phyloP scores from a whole-genome alignment of 306 rosid species.

The Quercus wislizeni region DNA sequence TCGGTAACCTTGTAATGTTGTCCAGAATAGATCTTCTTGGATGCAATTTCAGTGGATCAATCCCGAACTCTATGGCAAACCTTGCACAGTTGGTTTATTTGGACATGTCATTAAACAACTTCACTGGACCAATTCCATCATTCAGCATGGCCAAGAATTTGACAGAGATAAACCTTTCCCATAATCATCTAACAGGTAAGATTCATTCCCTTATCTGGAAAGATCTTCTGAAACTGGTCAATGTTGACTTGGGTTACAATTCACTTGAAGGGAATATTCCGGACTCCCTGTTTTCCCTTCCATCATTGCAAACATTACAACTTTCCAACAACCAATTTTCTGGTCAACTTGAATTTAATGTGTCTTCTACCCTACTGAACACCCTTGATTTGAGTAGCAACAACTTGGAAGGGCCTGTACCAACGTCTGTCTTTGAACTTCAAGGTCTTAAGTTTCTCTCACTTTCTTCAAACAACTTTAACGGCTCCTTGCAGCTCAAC shows the following conservation, averaged over 20 bases:
- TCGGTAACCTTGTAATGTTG: too few relatives aligned
- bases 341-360: slow-evolving; percentile 19
- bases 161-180: slow-evolving; percentile 10
- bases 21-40: too few relatives aligned
- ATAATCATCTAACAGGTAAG: slow-evolving; percentile 12
- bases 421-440: not conserved
- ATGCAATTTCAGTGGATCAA: too few relatives aligned
- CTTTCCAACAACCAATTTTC: slow-evolving; percentile 23
- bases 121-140: too few relatives aligned
- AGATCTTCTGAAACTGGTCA: slow-evolving; percentile 18
- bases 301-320: slow-evolving; percentile 2
- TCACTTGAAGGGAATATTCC: slow-evolving; percentile 30
- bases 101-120: too few relatives aligned
- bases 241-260: slow-evolving; percentile 20
- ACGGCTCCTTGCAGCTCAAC: not conserved
- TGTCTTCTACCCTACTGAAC: not conserved
- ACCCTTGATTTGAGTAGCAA: not conserved
- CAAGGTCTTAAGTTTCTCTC: not conserved
- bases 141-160: slow-evolving; percentile 5
- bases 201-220: slow-evolving; percentile 5
- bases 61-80: too few relatives aligned
- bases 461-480: slow-evolving; percentile 8
- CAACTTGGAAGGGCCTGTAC: slow-evolving; percentile 4
- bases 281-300: slow-evolving; percentile 8
- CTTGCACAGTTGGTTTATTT: too few relatives aligned